Evolutionary conservation across 2,329 filamentous ascomycete species (phyloP).

Genomic region (Westerdykella sp.): DNA sequence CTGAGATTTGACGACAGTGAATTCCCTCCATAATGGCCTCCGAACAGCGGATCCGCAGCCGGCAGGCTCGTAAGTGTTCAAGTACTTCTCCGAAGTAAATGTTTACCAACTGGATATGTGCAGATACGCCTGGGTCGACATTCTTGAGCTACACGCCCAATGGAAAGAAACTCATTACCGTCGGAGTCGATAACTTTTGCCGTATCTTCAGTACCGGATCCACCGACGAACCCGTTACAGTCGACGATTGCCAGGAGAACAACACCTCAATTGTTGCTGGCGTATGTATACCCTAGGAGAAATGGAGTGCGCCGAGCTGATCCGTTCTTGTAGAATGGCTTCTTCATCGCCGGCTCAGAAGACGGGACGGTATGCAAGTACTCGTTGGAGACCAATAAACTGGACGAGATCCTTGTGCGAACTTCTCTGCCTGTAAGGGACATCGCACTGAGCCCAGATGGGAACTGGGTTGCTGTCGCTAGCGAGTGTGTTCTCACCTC

Average conservation of each 20-base stretch:
- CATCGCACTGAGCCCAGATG: constrained; percentile 72
- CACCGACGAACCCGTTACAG: constrained; percentile 84
- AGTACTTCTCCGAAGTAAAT: not conserved
- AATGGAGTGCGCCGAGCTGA: constrained; percentile 6
- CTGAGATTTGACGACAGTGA: no score
- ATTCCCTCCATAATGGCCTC: constrained; percentile 8
- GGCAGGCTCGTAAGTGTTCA: constrained; percentile 28
- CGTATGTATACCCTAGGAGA: constrained; percentile 35
- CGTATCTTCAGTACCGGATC: constrained; percentile 88
- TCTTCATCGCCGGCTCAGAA: constrained; percentile 84
- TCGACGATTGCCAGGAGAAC: constrained; percentile 85
- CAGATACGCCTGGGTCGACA: constrained; percentile 79
- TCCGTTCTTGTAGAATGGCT: constrained; percentile 53
- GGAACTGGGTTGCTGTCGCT: constrained; percentile 86
- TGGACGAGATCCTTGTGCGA: constrained; percentile 77
- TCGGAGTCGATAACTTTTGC: constrained; percentile 88
- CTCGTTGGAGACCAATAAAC: constrained; percentile 65
- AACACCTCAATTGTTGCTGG: constrained; percentile 73
- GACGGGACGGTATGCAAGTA: constrained; percentile 96
- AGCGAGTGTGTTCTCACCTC: constrained; percentile 60
- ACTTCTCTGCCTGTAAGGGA: constrained; percentile 83
- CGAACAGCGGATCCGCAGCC: constrained; percentile 19
- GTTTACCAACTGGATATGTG: not conserved
- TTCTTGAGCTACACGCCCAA: constrained; percentile 85
- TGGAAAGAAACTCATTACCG: constrained; percentile 79